Base-by-base conservation (phyloP, 2,329 filamentous ascomycete species). In the Sphaerulina vaccinii region DNA sequence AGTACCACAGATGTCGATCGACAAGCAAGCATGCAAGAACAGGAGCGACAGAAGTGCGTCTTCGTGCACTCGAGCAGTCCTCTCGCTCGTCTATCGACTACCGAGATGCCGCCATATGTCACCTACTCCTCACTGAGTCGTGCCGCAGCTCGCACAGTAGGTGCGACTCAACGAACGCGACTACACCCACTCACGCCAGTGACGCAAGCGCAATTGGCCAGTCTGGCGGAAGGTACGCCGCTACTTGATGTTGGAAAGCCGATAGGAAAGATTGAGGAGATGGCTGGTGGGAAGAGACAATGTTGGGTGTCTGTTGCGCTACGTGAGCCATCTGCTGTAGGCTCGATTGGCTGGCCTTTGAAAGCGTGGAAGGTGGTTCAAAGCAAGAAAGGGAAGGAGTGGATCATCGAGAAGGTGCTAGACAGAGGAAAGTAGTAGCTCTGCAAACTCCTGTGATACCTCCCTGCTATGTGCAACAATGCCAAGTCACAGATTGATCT, bases 171-270 rank as follows among this genome's bases (percentile, higher is more conserved):
- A 62, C 90, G 87, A 71, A 90, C 90, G 23, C 77, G 93, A 37
- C 95, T 99, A 87, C 88, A 92, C 66, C 82, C 92, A 3, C 78
- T 99, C 16, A 92, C 90, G 2, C 83, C 91, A 22, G 76, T 95
- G 5, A 87, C 84, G 13, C 86, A 83, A 1, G 79, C 81, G 2
- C 88, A 95, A 68, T 78, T 99, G 5, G 82, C 87, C 3, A 83
- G 82, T 1, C 76, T 97, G 49, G 88, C 90, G 4, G 86, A 90
- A 67, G 88, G 88, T 0, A 97, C 93, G 10, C 88, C 90, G 42
- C 74, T 99, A 48, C 70, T 97, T 18, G 82, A 82, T 32, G 90
- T 92, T 60, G 88, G 90, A 3, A 97, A 97, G 74, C 92, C 93
- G 1, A 85, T 96, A 66, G 93, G 93, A 62, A 91, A 93, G 75